phyloP scores from a whole-genome alignment of 2,329 filamentous ascomycete genomes.

The Fusarium pseudocircinatum region DNA sequence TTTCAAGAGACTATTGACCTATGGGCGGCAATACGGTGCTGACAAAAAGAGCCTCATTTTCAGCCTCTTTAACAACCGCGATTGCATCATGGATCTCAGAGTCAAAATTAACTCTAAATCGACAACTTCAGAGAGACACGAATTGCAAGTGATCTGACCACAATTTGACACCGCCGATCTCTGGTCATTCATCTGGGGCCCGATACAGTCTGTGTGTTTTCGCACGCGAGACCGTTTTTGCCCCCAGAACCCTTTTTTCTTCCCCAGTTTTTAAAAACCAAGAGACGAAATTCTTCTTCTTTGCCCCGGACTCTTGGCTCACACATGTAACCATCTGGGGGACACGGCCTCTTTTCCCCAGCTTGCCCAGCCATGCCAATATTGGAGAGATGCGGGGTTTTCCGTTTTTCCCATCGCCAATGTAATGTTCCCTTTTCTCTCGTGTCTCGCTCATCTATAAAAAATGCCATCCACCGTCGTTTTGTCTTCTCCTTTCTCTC shows the following conservation, averaged over 20 bases:
- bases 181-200: background rate
- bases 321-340: background rate
- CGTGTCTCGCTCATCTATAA: background rate
- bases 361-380: background rate
- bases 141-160: too few relatives aligned
- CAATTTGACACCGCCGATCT: background rate
- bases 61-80: background rate
- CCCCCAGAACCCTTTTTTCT: background rate
- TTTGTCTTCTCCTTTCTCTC: background rate
- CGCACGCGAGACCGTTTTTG: background rate
- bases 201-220: background rate
- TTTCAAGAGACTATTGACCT: background rate
- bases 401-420: background rate
- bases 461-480: background rate
- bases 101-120: rapidly evolving
- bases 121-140: rapidly evolving
- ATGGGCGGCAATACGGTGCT: background rate
- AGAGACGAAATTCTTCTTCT: background rate
- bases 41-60: background rate
- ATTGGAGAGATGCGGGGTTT: background rate
- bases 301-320: conserved; percentile 4
- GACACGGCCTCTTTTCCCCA: background rate
- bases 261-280: background rate
- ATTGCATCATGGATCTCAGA: background rate
- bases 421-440: background rate